Conservation (phyloP, 2,329 filamentous ascomycete genomes). For the Monilinia aucupariae region DNA sequence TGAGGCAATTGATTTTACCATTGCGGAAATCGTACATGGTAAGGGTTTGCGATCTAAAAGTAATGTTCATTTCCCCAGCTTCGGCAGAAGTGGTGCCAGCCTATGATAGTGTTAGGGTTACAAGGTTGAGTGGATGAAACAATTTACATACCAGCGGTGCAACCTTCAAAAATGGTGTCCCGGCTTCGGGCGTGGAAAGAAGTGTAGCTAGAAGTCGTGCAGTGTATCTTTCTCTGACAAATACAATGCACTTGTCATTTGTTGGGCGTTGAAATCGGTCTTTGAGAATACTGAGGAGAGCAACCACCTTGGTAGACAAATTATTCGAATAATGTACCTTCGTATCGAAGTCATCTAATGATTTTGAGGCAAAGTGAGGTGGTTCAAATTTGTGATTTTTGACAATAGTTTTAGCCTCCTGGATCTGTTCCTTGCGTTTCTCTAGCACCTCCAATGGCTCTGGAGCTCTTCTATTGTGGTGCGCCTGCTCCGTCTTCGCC, state of each 20-base stretch:
- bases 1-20: conserved; percentile 56
- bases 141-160: conserved; percentile 55
- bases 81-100: conserved; percentile 47
- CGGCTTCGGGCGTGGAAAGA: conserved; percentile 51
- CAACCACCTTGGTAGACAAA: conserved; percentile 68
- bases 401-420: conserved; percentile 53
- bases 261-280: conserved; percentile 55
- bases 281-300: conserved; percentile 55
- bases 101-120: conserved; percentile 17
- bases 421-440: conserved; percentile 50
- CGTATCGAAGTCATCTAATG: background rate
- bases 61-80: conserved; percentile 50
- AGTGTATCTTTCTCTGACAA: conserved; percentile 74
- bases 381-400: conserved; percentile 44
- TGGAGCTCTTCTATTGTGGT: conserved; percentile 31
- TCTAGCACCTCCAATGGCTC: conserved; percentile 43
- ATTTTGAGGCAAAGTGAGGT: conserved; percentile 30
- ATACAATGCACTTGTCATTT: conserved; percentile 73
- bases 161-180: conserved; percentile 52
- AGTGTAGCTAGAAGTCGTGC: conserved; percentile 68
- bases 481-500: conserved; percentile 45
- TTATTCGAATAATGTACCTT: conserved; percentile 21
- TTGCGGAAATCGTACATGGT: conserved; percentile 61
- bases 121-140: background rate
- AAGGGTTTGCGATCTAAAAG: conserved; percentile 68